Conservation (phyloP, 2,329 filamentous ascomycete species). For the Pseudocercospora fuligena region DNA sequence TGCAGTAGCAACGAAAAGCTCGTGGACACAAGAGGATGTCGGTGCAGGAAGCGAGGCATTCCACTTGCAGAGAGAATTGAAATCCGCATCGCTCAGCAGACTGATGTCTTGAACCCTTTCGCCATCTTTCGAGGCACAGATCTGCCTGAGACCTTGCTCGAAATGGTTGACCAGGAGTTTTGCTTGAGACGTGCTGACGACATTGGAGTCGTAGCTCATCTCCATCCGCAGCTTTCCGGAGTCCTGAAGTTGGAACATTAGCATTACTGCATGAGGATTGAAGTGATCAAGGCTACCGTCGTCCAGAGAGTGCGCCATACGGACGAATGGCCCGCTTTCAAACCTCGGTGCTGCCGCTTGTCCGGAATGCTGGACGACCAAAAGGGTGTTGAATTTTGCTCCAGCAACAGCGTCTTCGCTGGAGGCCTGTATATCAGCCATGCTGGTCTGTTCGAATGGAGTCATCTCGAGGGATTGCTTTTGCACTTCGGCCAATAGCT, state of each 20-base stretch:
- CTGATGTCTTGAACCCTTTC: slow-evolving; percentile 11
- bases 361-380: slow-evolving; percentile 11
- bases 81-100: slow-evolving; percentile 3
- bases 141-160: slow-evolving; percentile 15
- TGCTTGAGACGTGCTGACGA: slow-evolving; percentile 9
- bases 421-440: slow-evolving; percentile 12
- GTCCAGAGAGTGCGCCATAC: slow-evolving; percentile 8
- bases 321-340: slow-evolving; percentile 5
- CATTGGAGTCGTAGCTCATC: slow-evolving; percentile 13
- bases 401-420: slow-evolving; percentile 9
- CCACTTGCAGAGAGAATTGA: slow-evolving; percentile 14
- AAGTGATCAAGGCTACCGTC: slow-evolving; percentile 13
- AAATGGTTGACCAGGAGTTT: slow-evolving; percentile 11
- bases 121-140: slow-evolving; percentile 4
- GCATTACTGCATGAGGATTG: slow-evolving; percentile 20
- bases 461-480: background rate
- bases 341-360: background rate
- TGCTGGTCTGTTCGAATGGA: background rate
- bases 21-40: slow-evolving; percentile 10
- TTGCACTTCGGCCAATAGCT: background rate
- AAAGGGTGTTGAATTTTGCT: slow-evolving; percentile 14
- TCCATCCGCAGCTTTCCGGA: slow-evolving; percentile 2
- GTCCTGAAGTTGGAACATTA: slow-evolving; percentile 14
- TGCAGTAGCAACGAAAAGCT: slow-evolving; percentile 5
- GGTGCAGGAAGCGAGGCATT: slow-evolving; percentile 8